These are phyloP conservation scores for Ustilago curta DNA, from an alignment of 1,284 basidiomycete species.

Conservation along the genomic window DNA sequence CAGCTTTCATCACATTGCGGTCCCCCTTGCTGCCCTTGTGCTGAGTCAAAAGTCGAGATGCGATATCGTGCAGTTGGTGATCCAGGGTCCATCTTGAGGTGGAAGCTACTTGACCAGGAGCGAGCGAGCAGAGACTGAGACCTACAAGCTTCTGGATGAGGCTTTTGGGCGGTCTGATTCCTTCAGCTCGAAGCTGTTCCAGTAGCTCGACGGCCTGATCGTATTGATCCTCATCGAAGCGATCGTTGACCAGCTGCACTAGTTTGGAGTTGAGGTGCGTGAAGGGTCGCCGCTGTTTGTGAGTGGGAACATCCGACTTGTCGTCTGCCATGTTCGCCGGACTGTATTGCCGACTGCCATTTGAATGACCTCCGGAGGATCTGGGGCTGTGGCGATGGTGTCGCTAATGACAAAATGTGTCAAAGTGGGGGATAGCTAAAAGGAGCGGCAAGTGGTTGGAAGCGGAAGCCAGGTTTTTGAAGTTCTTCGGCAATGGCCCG, in stretches of 20 bases:
- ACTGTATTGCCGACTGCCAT: not conserved
- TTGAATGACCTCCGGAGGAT: not conserved
- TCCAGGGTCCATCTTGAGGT: slow-evolving; percentile 42
- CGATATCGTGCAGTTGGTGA: slow-evolving; percentile 25
- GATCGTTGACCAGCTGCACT: slow-evolving; percentile 39
- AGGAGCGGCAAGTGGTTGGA: not conserved
- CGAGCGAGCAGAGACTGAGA: slow-evolving; percentile 49
- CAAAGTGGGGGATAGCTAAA: not conserved
- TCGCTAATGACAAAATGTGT: not conserved
- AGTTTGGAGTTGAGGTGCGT: slow-evolving; percentile 16
- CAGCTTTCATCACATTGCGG: slow-evolving; percentile 16
- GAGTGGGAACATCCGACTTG: slow-evolving; percentile 4
- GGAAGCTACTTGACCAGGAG: slow-evolving; percentile 24
- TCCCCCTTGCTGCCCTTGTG: slow-evolving; percentile 14
- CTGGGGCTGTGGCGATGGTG: not conserved
- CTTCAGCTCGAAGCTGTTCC: slow-evolving; percentile 27
- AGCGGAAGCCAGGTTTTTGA: not conserved
- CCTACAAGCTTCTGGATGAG: slow-evolving; percentile 36
- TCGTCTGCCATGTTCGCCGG: slow-evolving; percentile 23
- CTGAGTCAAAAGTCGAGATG: slow-evolving; percentile 18
- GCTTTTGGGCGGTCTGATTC: slow-evolving; percentile 13
- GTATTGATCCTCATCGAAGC: slow-evolving; percentile 49
- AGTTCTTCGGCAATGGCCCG: not conserved
- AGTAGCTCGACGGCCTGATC: slow-evolving; percentile 47
- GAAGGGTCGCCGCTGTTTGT: slow-evolving; percentile 13